These are phyloP conservation scores for Setaria italica DNA, from an alignment of 202 grass and related monocot genomes.

Conservation along the genomic window DNA sequence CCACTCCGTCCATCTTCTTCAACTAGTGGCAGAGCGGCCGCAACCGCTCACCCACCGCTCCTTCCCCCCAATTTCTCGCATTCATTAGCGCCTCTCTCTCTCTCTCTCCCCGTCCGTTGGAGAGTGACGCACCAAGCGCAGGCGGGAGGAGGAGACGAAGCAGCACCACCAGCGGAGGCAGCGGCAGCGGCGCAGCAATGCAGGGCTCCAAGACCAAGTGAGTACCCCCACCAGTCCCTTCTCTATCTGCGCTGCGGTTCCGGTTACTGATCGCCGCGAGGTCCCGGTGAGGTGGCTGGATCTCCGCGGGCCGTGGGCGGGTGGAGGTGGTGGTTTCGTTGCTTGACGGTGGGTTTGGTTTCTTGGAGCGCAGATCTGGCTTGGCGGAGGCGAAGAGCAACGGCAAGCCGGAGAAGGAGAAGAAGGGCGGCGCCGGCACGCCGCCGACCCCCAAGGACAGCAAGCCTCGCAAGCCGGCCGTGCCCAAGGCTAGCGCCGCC, in stretches of 20 bases:
- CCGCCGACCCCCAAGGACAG: constrained; percentile 55
- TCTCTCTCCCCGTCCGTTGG: neutral
- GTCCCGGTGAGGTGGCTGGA: neutral
- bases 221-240: constrained; percentile 1
- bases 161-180: neutral
- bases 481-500: constrained; percentile 51
- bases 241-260: neutral
- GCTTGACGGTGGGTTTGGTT: constrained; percentile 15
- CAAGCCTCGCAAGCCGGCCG: constrained; percentile 57
- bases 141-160: neutral
- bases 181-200: constrained; percentile 45
- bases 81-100: neutral
- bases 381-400: constrained; percentile 57
- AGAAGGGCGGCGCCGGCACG: constrained; percentile 42
- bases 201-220: constrained; percentile 75
- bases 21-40: constrained; percentile 32
- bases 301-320: neutral
- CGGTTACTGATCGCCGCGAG: too few relatives aligned
- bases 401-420: constrained; percentile 56
- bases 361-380: constrained; percentile 47
- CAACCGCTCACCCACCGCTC: constrained; percentile 56
- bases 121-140: neutral
- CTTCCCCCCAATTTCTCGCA: constrained; percentile 32
- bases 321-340: neutral
- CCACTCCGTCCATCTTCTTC: constrained; percentile 43